These are phyloP conservation scores for Hypoxylon sp. DNA, from an alignment of 2,329 filamentous ascomycete species.

Conservation along the genomic window DNA sequence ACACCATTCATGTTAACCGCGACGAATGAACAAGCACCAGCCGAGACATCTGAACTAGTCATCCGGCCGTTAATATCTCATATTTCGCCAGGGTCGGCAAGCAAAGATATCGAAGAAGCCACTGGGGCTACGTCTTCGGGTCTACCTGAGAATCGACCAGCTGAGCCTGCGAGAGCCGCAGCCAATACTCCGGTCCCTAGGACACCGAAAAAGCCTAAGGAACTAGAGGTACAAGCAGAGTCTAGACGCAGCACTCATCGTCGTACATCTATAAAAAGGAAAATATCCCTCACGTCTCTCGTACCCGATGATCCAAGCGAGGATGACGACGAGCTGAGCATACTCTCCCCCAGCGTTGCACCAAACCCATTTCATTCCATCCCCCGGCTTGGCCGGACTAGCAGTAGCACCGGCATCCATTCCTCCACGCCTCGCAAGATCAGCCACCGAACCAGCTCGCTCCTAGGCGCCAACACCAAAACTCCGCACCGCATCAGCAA, in stretches of 20 bases:
- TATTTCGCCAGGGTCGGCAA: not conserved
- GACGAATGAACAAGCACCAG: not conserved
- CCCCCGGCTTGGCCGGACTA: not conserved
- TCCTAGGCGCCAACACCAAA: slow-evolving; percentile 10
- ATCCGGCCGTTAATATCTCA: slow-evolving; percentile 14
- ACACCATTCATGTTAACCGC: not conserved
- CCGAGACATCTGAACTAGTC: slow-evolving; percentile 14
- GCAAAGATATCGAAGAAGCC: not conserved
- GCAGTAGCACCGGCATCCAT: not conserved
- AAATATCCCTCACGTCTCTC: slow-evolving; percentile 47
- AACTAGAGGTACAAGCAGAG: slow-evolving; percentile 4
- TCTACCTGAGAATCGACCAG: not conserved
- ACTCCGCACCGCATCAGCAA: slow-evolving; percentile 23
- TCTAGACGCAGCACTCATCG: slow-evolving; percentile 13
- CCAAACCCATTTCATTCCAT: slow-evolving; percentile 27
- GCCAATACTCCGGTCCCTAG: slow-evolving; percentile 13
- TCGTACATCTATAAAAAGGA: slow-evolving; percentile 30
- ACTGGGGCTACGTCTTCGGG: not conserved
- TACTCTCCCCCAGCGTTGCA: slow-evolving; percentile 35
- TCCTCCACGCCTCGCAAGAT: slow-evolving; percentile 36
- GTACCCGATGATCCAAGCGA: slow-evolving; percentile 42
- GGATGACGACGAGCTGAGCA: slow-evolving; percentile 50
- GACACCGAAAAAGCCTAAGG: slow-evolving; percentile 36
- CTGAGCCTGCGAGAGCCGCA: not conserved
- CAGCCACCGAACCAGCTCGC: slow-evolving; percentile 27